These are phyloP conservation scores for Infundibulicybe gibba DNA, from an alignment of 768 basidiomycete genomes.

Conservation along the genomic window DNA sequence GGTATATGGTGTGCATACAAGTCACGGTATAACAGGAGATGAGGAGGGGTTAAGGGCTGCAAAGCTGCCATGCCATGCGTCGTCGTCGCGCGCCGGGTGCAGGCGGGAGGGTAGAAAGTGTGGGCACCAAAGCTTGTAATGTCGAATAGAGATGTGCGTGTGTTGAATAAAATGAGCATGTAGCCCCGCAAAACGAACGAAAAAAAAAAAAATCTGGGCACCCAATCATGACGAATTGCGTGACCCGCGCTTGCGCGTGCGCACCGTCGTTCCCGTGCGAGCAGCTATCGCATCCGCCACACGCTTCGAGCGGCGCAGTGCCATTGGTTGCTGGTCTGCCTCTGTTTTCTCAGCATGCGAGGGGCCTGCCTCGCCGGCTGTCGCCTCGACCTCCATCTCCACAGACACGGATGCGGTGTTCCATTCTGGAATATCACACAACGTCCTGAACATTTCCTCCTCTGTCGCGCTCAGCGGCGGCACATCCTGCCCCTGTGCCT, in stretches of 20 bases:
- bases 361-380: neutral
- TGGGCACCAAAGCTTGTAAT: no score
- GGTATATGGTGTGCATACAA: no score
- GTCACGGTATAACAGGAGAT: no score
- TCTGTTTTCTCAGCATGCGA: neutral
- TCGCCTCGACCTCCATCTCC: slow-evolving; percentile 8
- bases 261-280: slow-evolving; percentile 41
- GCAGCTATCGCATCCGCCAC: slow-evolving; percentile 58
- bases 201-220: neutral
- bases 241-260: slow-evolving; percentile 35
- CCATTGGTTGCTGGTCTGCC: slow-evolving; percentile 24
- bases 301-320: slow-evolving; percentile 60
- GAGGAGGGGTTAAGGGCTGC: no score
- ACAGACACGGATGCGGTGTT: slow-evolving; percentile 20
- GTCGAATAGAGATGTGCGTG: no score
- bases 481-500: slow-evolving; percentile 24
- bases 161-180: no score
- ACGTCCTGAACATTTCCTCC: slow-evolving; percentile 63
- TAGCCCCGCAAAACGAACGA: no score
- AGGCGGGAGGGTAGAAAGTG: no score
- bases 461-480: slow-evolving; percentile 66
- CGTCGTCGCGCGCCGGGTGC: no score
- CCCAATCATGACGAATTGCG: slow-evolving; percentile 36
- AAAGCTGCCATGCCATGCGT: no score
- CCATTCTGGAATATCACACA: slow-evolving; percentile 61